Base-by-base conservation (phyloP, 805 yeast species). In the Spathaspora boniae region DNA sequence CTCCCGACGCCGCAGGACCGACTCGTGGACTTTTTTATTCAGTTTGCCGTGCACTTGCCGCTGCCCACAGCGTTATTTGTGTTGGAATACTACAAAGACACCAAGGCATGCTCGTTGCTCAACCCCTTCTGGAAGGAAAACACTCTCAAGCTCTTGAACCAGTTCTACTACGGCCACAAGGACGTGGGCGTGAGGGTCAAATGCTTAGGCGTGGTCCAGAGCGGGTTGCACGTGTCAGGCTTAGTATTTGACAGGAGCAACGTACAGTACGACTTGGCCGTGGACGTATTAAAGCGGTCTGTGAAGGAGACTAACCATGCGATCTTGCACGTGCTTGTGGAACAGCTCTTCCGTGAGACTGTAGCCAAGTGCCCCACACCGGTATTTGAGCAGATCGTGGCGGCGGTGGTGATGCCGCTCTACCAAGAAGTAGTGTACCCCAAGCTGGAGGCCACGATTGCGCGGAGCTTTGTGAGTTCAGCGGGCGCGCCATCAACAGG, bases 41-140 rank as follows among this genome's bases (percentile, higher is more conserved):
- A 46, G 4, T 50, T 70, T 44, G 45, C 70, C 12, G 55, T 53
- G 3, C 52, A 53, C 33, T 43, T 77, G 18, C 57, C 68, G 8
- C 57, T 59, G 1, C 56, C 53, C 3, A 58, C 60, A 8, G 63
- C 71, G n/a, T 44, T 54, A 4, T 66, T 62, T 34, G 68, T 83
- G 3, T 51, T 82, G 18, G 54, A 62, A 3, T 70, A 60, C 44
- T 80, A 76, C 50, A 56, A 59, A 4, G 60, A 64, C 9, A 74
- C 74, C 34, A 68, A 71, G 35, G 48, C 70, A 20, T 82, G 89
- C 48, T 66, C 79, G 2, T 73, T 78, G 8, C 51, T 78, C 5
- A 56, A 71, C 20, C 60, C 70, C 0, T 53, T 65, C 6, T 82
- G 88, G 85, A 57, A 58, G 31, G 63, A 56, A 2, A 74, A 75